phyloP scores from a whole-genome alignment of 1,139 yeast species.

The Blastobotrys malaysiensis region DNA sequence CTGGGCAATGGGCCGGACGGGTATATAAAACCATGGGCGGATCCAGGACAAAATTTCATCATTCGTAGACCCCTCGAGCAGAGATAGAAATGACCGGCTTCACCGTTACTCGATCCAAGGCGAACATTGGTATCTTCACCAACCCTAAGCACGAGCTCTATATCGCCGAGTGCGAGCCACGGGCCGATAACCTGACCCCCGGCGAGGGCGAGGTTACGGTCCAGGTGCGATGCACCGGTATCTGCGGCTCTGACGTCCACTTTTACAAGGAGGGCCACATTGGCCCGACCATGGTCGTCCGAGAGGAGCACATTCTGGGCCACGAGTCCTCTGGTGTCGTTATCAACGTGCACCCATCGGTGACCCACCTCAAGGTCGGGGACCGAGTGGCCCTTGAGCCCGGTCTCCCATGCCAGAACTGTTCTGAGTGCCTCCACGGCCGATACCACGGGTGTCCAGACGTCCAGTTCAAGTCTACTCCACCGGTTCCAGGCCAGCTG shows the following conservation, averaged over 20 bases:
- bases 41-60: background rate
- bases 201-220: constrained; percentile 40
- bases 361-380: constrained; percentile 39
- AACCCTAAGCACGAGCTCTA: constrained; percentile 36
- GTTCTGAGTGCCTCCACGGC: constrained; percentile 71
- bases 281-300: constrained; percentile 49
- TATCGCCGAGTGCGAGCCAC: constrained; percentile 33
- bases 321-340: constrained; percentile 74
- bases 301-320: constrained; percentile 44
- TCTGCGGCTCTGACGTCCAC: constrained; percentile 87
- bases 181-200: constrained; percentile 32
- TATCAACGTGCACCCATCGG: constrained; percentile 59
- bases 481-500: constrained; percentile 65
- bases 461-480: constrained; percentile 86
- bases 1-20: background rate
- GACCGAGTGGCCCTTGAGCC: constrained; percentile 65
- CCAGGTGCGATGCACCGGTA: constrained; percentile 62
- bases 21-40: background rate
- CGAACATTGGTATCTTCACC: constrained; percentile 35
- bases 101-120: constrained; percentile 11
- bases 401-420: constrained; percentile 74
- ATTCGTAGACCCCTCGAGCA: background rate
- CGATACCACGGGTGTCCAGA: constrained; percentile 74
- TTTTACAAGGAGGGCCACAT: constrained; percentile 75
- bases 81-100: constrained; percentile 1